These are phyloP conservation scores for Paracoccidioides brasiliensis DNA, from an alignment of 2,329 filamentous ascomycete genomes.

Conservation along the genomic window DNA sequence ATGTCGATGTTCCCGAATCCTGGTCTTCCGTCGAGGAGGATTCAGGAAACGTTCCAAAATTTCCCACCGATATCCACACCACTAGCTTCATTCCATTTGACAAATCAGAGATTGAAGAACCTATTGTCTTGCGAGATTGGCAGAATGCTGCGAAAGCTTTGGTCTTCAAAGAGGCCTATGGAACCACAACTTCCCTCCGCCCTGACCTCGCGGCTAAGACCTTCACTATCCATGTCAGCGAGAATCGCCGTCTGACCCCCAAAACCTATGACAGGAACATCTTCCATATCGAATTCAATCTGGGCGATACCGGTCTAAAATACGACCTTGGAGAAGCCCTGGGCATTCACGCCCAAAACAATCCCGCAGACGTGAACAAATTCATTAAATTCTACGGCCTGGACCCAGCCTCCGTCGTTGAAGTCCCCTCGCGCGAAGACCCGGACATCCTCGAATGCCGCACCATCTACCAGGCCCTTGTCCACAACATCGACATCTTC, in stretches of 20 bases:
- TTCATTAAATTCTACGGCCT: conserved; percentile 90
- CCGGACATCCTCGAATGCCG: conserved; percentile 62
- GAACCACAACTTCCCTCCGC: conserved; percentile 57
- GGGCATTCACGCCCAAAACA: conserved; percentile 91
- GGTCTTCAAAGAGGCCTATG: conserved; percentile 88
- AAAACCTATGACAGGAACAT: conserved; percentile 90
- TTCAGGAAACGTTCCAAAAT: conserved; percentile 25
- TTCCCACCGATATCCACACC: conserved; percentile 52
- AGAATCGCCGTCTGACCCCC: conserved; percentile 88
- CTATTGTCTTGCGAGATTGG: conserved; percentile 61
- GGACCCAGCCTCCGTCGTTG: conserved; percentile 70
- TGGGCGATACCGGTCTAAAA: conserved; percentile 77
- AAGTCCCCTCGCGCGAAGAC: conserved; percentile 78
- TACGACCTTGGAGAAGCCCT: conserved; percentile 97
- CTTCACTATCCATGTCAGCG: conserved; percentile 76
- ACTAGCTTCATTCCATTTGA: conserved; percentile 76
- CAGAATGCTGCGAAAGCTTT: conserved; percentile 74
- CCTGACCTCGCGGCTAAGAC: conserved; percentile 82
- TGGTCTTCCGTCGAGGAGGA: conserved; percentile 59
- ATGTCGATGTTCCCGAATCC: conserved; percentile 61
- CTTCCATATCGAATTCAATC: conserved; percentile 98
- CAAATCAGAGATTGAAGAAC: conserved; percentile 57
- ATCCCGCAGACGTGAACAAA: conserved; percentile 59
- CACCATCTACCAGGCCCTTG: conserved; percentile 80
- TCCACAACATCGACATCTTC: conserved; percentile 92